Evolutionary conservation across 1,284 basidiomycete genomes (phyloP), one percentile per base, ranked within the genome.

Genomic region (Cutaneotrichosporon cyanovorans): DNA sequence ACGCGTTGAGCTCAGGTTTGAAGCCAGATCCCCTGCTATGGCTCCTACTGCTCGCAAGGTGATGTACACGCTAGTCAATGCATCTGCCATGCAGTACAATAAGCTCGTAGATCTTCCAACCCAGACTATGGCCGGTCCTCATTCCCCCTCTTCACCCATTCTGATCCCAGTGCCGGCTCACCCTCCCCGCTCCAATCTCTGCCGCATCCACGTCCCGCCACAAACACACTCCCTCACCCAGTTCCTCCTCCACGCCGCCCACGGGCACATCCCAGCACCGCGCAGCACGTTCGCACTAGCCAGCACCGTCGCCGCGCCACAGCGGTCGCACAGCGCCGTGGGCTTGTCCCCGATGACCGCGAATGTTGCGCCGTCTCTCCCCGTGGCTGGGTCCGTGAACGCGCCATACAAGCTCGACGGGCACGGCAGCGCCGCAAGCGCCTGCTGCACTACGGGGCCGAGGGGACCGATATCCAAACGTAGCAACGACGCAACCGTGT

Each of bases 181-280:
- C n/a, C n/a, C n/a, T n/a, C n/a, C n/a, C n/a, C n/a, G n/a, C 25
- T 54, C 52, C 22, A 54, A 43, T 12, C 42, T 42, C 15, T 44
- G n/a, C 33, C 48, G 40, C 34, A 58, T 46, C 66, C 66, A 68
- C 15, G 49, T 56, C 21, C 64, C 66, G 18, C 63, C 64, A 50
- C 66, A 68, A 8, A 58, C 33, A 50, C 66, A 68, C 5, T 43
- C 40, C 15, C 30, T 25, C 35, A 49, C 48, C 40, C 53, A 50
- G 1, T 43, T 57, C 23, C 45, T 42, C 21, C 46, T 42, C 58
- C 58, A 62, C 20, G 45, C 42, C 15, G 45, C 31, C 51, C 50
- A 57, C 2, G 48, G 42, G 14, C 23, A 23, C 5, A 45, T 40
- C 21, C 25, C 30, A 3, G 21, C 37, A 14, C 40, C 45, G 34